Evolutionary conservation across 352 stramenopile genomes (phyloP).

Genomic region (Globisporangium rhizosaccharum): DNA sequence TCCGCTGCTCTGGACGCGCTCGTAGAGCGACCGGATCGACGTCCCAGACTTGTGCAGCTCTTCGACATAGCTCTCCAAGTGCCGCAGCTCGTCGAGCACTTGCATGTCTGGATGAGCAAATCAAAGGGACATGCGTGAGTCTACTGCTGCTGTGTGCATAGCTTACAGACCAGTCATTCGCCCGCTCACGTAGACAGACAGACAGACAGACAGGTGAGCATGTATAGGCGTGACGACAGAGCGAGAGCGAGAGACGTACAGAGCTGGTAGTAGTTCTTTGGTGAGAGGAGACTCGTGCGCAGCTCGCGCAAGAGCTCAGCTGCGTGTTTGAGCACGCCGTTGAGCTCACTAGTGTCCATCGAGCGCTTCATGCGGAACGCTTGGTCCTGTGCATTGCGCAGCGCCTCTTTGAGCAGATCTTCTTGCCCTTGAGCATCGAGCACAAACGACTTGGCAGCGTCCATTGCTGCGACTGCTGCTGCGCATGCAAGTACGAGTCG

Average conservation of each 20-base stretch:
- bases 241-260: slow-evolving; percentile 70
- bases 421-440: slow-evolving; percentile 63
- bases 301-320: slow-evolving; percentile 82
- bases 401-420: slow-evolving; percentile 68
- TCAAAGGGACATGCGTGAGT: neutral
- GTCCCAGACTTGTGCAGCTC: slow-evolving; percentile 72
- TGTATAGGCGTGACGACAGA: neutral
- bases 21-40: slow-evolving; percentile 92
- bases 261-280: slow-evolving; percentile 99
- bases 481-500: neutral
- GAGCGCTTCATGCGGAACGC: slow-evolving; percentile 86
- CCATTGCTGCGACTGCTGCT: slow-evolving; percentile 4
- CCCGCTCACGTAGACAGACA: too few species aligned
- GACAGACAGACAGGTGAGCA: neutral
- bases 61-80: slow-evolving; percentile 94
- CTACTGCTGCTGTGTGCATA: too few species aligned
- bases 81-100: slow-evolving; percentile 91
- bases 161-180: neutral
- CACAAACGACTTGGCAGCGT: slow-evolving; percentile 28
- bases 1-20: slow-evolving; percentile 92
- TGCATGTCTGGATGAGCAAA: slow-evolving; percentile 47
- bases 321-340: slow-evolving; percentile 74
- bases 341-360: slow-evolving; percentile 65
- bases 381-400: slow-evolving; percentile 65
- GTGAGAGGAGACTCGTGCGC: slow-evolving; percentile 88